phyloP scores from a whole-genome alignment of 2,329 filamentous ascomycete species.

The Emydomyces testavorans region DNA sequence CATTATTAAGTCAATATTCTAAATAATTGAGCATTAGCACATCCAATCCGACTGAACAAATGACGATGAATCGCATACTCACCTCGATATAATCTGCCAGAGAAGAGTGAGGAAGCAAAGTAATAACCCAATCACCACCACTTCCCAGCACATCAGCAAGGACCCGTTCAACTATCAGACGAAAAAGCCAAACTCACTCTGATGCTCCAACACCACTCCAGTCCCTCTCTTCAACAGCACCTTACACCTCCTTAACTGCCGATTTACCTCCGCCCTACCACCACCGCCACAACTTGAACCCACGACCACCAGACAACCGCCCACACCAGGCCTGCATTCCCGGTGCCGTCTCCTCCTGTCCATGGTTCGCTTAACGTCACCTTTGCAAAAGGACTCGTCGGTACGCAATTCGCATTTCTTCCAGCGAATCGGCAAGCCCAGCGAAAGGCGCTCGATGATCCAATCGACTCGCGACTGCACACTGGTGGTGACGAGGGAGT shows the following conservation, averaged over 20 bases:
- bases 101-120: conserved; percentile 10
- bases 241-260: conserved; percentile 3
- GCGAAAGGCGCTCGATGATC: conserved; percentile 52
- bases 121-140: conserved; percentile 9
- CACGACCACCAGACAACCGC: conserved; percentile 31
- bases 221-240: background rate
- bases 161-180: background rate
- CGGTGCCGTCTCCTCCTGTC: conserved; percentile 31
- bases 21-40: no score
- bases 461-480: conserved; percentile 56
- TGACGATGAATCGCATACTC: background rate
- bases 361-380: conserved; percentile 34
- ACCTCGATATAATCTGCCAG: conserved; percentile 1
- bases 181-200: background rate
- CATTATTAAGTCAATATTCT: no score
- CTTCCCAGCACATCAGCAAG: conserved; percentile 1
- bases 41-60: background rate
- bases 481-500: conserved; percentile 53
- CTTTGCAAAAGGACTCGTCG: conserved; percentile 34
- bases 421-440: conserved; percentile 56
- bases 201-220: background rate
- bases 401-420: conserved; percentile 34
- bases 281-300: conserved; percentile 21
- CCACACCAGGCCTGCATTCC: conserved; percentile 26
- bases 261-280: background rate